phyloP scores from a whole-genome alignment of 2,329 filamentous ascomycete species.

The Alternaria sp. region DNA sequence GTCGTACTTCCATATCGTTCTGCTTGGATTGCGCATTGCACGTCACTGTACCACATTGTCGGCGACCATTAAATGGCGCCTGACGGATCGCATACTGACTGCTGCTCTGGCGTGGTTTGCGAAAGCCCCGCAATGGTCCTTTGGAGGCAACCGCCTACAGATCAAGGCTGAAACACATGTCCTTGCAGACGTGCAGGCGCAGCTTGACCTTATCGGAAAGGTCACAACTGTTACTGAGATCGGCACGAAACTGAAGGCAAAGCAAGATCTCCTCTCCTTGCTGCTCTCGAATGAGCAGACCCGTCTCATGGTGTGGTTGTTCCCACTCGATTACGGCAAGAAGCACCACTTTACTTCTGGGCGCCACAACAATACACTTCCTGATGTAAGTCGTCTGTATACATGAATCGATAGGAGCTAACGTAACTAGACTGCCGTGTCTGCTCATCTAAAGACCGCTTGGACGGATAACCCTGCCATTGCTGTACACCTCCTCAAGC shows the following conservation, averaged over 20 bases:
- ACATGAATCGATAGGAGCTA: constrained; percentile 5
- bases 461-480: constrained; percentile 87
- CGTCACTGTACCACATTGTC: constrained; percentile 70
- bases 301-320: constrained; percentile 87
- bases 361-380: constrained; percentile 50
- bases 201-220: constrained; percentile 68
- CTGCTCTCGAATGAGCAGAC: constrained; percentile 85
- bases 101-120: constrained; percentile 90
- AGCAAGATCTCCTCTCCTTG: constrained; percentile 81
- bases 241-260: constrained; percentile 72
- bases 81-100: constrained; percentile 89
- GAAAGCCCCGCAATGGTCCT: constrained; percentile 86
- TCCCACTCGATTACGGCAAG: constrained; percentile 72
- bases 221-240: constrained; percentile 60
- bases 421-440: constrained; percentile 58
- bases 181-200: constrained; percentile 73
- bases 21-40: constrained; percentile 82
- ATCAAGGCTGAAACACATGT: constrained; percentile 90
- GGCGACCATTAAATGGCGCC: constrained; percentile 73
- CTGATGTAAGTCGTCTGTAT: constrained; percentile 43
- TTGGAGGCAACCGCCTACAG: constrained; percentile 91
- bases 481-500: constrained; percentile 80
- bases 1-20: constrained; percentile 84
- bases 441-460: constrained; percentile 76
- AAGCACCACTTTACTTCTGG: constrained; percentile 59